phyloP scores from a whole-genome alignment of 345 rosid genomes.

The Pseudoturritis turrita region DNA sequence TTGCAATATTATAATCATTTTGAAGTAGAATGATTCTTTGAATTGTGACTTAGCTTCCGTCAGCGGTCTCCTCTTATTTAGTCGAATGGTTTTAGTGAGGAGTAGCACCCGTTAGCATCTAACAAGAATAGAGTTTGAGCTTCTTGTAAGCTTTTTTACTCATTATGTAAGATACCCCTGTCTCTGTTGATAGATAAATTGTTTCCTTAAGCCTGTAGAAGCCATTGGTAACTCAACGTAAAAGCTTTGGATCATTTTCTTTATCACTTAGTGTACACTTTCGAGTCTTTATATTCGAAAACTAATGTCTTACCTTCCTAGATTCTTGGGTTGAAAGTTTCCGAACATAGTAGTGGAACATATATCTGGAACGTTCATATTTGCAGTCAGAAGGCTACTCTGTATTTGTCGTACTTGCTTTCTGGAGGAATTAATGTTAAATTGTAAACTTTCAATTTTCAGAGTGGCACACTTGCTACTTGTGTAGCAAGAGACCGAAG shows the following conservation, averaged over 20 bases:
- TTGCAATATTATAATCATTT: background rate
- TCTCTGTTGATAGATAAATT: background rate
- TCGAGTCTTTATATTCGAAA: background rate
- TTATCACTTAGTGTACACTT: background rate
- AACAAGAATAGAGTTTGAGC: background rate
- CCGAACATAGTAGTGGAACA: background rate
- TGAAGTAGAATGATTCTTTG: background rate
- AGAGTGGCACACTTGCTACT: conserved; percentile 33
- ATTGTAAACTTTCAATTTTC: conserved; percentile 3
- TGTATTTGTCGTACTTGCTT: background rate
- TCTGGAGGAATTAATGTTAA: background rate
- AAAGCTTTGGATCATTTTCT: background rate
- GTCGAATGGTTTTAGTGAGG: background rate
- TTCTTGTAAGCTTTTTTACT: background rate
- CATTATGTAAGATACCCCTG: background rate
- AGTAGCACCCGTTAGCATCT: background rate
- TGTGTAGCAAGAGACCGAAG: conserved; percentile 27
- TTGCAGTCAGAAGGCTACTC: background rate
- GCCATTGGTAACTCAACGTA: background rate
- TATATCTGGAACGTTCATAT: background rate
- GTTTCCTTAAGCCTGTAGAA: background rate
- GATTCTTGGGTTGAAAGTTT: background rate
- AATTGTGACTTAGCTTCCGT: background rate
- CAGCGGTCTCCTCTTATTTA: background rate
- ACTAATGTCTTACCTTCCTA: background rate